Evolutionary conservation across 768 basidiomycete species (phyloP).

Genomic region (Mycena galopus): DNA sequence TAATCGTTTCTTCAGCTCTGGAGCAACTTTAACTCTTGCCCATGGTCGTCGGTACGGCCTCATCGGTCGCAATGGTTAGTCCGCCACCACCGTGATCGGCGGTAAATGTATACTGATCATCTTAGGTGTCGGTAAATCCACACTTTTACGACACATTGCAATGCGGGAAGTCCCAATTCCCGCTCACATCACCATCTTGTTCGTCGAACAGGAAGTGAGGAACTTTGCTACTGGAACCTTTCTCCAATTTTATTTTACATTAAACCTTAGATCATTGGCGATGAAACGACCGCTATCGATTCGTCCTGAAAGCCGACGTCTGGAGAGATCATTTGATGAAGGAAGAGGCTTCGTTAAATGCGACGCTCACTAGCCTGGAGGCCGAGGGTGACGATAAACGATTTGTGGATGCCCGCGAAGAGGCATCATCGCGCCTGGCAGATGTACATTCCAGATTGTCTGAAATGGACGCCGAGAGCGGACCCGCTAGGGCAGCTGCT

Average conservation of each 20-base stretch:
- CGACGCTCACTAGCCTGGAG: constrained; percentile 79
- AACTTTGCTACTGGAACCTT: not conserved
- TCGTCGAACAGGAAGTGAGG: constrained; percentile 97
- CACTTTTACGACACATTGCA: constrained; percentile 92
- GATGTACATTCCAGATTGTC: constrained; percentile 92
- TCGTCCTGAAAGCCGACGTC: constrained; percentile 99
- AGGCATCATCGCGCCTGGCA: constrained; percentile 81
- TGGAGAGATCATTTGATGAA: constrained; percentile 94
- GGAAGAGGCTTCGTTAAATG: constrained; percentile 85
- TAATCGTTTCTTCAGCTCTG: constrained; percentile 63
- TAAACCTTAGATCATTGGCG: constrained; percentile 81
- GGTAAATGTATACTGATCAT: not conserved
- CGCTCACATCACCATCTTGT: constrained; percentile 94
- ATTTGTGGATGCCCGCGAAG: constrained; percentile 89
- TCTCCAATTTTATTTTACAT: constrained; percentile 5
- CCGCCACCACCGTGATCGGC: constrained; percentile 21
- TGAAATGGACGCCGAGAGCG: constrained; percentile 99
- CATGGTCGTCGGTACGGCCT: constrained; percentile 92
- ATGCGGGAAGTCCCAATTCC: constrained; percentile 96
- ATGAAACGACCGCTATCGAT: constrained; percentile 92
- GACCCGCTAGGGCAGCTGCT: constrained; percentile 92
- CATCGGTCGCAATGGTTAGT: constrained; percentile 87
- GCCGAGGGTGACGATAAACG: constrained; percentile 81
- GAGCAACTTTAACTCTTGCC: constrained; percentile 88
- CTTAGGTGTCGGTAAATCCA: constrained; percentile 94